Base-by-base conservation (phyloP, 2,329 filamentous ascomycete genomes). In the Xylaria sp. region DNA sequence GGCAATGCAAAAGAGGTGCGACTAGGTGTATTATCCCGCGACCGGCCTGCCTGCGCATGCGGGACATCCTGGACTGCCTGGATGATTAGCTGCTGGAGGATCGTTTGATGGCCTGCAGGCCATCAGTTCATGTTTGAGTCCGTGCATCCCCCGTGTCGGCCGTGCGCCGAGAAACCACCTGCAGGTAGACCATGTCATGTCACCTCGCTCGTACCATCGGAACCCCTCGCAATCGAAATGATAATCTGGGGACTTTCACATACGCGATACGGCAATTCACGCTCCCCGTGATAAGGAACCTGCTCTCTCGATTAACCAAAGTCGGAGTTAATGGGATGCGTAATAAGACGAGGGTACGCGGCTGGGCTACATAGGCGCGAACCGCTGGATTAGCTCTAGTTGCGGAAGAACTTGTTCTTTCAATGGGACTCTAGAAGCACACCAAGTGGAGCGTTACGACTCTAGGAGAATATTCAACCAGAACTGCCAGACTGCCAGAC, bases 261-360 rank as follows among this genome's bases (percentile, higher is more conserved):
- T 38, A 9, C 34, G 24, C 43, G 20, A 9, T 19, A 21, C 37
- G 46, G 43, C 40, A 39, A 21, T 44, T 2, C 48, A 43, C n/a
- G 13, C 22, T 39, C n/a, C 9, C 18, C 19, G 50, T 39, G 22
- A 40, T 42, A 47, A 49, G 37, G 49, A 17, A 21, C 48, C 26
- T 21, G 24, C 44, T 26, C 49, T 57, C 47, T 26, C 48, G 43
- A 59, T 70, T 24, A 68, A 59, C 60, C 61, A 63, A 42, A 71
- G 70, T 45, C 66, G 70, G 72, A 40, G 47, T 64, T 64, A 64
- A 64, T 59, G 43, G 46, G 46, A 44, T 54, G 49, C 50, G 38
- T 56, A n/a, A 52, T 65, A 55, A 48, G 22, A 39, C 62, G 62
- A 52, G 60, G 60, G 50, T 64, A 57, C 54, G 53, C 61, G 53